A percentile compares a stretch with the other conserved stretches of the same genome.
Evolutionary conservation across 2,329 filamentous ascomycete species (phyloP).

Genomic region (Ascochyta koolunga): DNA sequence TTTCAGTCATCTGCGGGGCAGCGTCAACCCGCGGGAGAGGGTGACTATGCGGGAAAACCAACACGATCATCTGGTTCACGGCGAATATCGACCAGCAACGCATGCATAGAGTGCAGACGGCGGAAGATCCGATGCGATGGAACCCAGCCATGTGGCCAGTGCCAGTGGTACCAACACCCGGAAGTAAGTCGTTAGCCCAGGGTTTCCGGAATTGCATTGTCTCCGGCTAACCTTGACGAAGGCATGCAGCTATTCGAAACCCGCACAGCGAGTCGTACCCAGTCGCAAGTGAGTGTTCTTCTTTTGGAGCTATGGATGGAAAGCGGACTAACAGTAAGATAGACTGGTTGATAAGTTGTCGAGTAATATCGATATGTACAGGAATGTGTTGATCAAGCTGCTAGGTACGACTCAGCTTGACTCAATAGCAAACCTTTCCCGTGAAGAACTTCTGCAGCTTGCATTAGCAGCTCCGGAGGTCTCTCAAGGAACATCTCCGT

Average conservation of each 20-base stretch:
- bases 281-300: constrained; percentile 70
- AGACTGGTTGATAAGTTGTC: constrained; percentile 63
- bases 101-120: constrained; percentile 78
- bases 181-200: constrained; percentile 51
- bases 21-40: constrained; percentile 42
- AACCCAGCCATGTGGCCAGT: constrained; percentile 80
- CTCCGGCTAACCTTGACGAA: constrained; percentile 1
- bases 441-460: constrained; percentile 54
- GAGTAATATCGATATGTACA: constrained; percentile 56
- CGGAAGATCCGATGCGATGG: constrained; percentile 86
- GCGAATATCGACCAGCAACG: constrained; percentile 60
- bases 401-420: constrained; percentile 53
- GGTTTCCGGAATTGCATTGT: background rate
- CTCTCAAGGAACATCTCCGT: constrained; percentile 40
- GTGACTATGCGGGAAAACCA: constrained; percentile 44
- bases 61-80: constrained; percentile 47
- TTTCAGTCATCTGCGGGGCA: constrained; percentile 49
- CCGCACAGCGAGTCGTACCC: constrained; percentile 75
- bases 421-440: constrained; percentile 46
- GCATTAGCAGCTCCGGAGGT: constrained; percentile 51
- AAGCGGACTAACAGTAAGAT: constrained; percentile 59
- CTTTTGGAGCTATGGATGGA: constrained; percentile 43
- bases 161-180: constrained; percentile 78
- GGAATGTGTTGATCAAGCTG: constrained; percentile 50
- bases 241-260: constrained; percentile 80